Evolutionary conservation across 352 stramenopile species (phyloP).

Genomic region (Globisporangium polare): DNA sequence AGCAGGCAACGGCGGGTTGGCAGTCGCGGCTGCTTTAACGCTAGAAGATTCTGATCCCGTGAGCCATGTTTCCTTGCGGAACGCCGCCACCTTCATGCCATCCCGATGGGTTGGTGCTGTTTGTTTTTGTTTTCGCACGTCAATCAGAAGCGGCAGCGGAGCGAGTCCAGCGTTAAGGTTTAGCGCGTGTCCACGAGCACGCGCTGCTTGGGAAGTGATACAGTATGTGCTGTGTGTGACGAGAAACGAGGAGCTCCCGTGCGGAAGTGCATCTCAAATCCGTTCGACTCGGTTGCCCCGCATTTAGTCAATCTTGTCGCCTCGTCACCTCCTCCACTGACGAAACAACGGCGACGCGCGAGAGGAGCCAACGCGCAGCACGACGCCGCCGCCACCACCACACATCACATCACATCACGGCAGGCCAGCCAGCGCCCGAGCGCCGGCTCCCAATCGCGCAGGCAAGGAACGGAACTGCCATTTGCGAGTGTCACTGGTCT

Average conservation of each 20-base stretch:
- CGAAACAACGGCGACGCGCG: not conserved
- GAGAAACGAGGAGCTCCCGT: not conserved
- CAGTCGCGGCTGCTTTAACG: no score
- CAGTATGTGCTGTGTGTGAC: not conserved
- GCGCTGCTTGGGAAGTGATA: not conserved
- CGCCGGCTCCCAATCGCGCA: not conserved
- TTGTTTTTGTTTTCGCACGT: not conserved
- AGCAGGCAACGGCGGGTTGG: not conserved
- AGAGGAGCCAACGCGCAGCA: not conserved
- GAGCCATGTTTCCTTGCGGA: not conserved
- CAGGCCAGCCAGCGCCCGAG: not conserved
- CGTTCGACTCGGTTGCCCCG: no score
- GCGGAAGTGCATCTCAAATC: not conserved
- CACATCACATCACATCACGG: not conserved
- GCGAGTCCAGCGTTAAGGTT: not conserved
- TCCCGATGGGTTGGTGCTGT: not conserved
- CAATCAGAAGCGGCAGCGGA: not conserved
- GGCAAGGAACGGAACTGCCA: not conserved
- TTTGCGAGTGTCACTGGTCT: slow-evolving; percentile 3
- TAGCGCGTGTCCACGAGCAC: not conserved
- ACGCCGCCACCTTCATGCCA: not conserved
- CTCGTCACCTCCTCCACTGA: not conserved
- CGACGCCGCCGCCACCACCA: no score
- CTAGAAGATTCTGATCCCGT: not conserved
- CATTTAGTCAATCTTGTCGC: not conserved